Conservation (phyloP, 768 basidiomycete species). For the Podaxis sp. region DNA sequence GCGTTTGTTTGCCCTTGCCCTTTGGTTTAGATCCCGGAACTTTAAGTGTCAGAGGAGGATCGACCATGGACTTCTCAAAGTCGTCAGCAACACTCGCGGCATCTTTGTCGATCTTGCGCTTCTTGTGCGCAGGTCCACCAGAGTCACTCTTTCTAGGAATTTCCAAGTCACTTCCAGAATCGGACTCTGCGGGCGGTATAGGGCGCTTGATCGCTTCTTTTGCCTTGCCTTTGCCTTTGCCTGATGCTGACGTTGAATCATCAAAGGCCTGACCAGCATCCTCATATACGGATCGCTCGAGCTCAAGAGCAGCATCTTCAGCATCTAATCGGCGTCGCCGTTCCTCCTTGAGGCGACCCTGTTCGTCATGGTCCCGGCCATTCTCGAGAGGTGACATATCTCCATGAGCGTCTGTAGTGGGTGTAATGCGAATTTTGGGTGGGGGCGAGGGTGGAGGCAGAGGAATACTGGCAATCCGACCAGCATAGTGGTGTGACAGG, state of each 20-base stretch:
- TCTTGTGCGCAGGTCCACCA: slow-evolving; percentile 54
- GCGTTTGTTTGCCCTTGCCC: slow-evolving; percentile 48
- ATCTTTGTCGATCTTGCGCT: slow-evolving; percentile 55
- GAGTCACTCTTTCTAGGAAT: slow-evolving; percentile 36
- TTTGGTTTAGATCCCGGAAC: slow-evolving; percentile 48
- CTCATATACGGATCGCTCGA: slow-evolving; percentile 57
- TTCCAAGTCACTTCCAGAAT: slow-evolving; percentile 60
- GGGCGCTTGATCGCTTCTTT: slow-evolving; percentile 52
- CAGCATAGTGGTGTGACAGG: slow-evolving; percentile 59
- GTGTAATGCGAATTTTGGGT: slow-evolving; percentile 15
- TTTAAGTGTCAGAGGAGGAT: slow-evolving; percentile 28
- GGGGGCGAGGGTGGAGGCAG: slow-evolving; percentile 33
- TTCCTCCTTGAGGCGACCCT: slow-evolving; percentile 24
- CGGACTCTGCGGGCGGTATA: slow-evolving; percentile 49
- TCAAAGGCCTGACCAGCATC: slow-evolving; percentile 21
- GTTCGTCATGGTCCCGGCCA: slow-evolving; percentile 31
- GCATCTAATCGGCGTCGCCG: slow-evolving; percentile 29
- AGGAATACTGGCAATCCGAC: slow-evolving; percentile 47
- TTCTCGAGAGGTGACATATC: slow-evolving; percentile 19
- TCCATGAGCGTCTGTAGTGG: slow-evolving; percentile 2
- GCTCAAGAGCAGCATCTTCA: slow-evolving; percentile 57
- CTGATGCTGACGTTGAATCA: slow-evolving; percentile 5
- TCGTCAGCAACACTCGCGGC: slow-evolving; percentile 43
- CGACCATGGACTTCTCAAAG: slow-evolving; percentile 42
- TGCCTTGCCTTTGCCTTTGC: slow-evolving; percentile 38